These are phyloP conservation scores for Actinomucor elegans DNA, from an alignment of 371 early-diverging fungal genomes.

Conservation along the genomic window DNA sequence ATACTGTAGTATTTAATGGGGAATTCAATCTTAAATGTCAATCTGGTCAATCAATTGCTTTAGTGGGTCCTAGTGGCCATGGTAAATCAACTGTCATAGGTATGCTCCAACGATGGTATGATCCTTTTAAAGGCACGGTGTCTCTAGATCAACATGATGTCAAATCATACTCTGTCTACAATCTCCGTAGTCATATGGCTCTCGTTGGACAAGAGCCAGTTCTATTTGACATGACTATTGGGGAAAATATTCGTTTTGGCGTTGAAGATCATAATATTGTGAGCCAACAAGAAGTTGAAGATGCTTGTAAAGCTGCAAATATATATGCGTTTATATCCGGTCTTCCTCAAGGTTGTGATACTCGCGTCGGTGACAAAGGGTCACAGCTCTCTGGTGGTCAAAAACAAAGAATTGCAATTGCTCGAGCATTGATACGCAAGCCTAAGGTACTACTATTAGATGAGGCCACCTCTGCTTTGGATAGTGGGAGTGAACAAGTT, in stretches of 20 bases:
- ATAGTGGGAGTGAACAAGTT: constrained; percentile 83
- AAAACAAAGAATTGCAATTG: constrained; percentile 73
- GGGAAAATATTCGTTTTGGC: constrained; percentile 79
- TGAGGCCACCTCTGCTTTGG: constrained; percentile 95
- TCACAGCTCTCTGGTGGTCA: constrained; percentile 72
- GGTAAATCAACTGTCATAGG: constrained; percentile 87
- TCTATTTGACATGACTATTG: constrained; percentile 77
- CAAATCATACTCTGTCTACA: constrained; percentile 55
- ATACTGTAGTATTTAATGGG: constrained; percentile 74
- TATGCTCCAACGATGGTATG: constrained; percentile 87
- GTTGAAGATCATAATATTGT: constrained; percentile 38
- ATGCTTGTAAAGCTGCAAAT: constrained; percentile 69
- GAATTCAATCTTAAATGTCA: constrained; percentile 68
- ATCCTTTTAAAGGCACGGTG: constrained; percentile 62
- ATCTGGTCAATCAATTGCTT: constrained; percentile 77
- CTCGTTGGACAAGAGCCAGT: constrained; percentile 88
- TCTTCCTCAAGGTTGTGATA: constrained; percentile 75
- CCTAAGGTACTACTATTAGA: constrained; percentile 89
- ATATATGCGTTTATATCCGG: constrained; percentile 74
- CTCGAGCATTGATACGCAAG: constrained; percentile 76
- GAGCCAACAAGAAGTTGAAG: constrained; percentile 58
- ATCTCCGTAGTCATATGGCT: constrained; percentile 71
- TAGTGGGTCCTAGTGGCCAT: constrained; percentile 86
- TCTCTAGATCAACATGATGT: constrained; percentile 68
- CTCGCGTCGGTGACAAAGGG: constrained; percentile 77